Evolutionary conservation across 2,329 filamentous ascomycete species (phyloP).

Genomic region (Penicillium carneum): DNA sequence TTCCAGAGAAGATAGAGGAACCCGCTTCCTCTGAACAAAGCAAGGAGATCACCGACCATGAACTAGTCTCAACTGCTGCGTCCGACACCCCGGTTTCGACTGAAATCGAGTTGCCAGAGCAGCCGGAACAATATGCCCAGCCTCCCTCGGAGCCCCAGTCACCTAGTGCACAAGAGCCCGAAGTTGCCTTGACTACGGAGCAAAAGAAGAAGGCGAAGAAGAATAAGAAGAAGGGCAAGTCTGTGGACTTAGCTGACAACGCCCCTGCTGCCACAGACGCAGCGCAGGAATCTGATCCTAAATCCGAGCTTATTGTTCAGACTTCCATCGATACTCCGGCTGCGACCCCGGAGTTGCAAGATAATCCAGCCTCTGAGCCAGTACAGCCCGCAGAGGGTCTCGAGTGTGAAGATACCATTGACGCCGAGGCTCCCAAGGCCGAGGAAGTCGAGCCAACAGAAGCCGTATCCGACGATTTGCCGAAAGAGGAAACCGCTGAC

Average conservation of each 20-base stretch:
- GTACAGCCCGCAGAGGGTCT: neutral
- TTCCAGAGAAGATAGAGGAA: neutral
- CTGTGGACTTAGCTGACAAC: conserved; percentile 29
- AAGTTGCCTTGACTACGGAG: conserved; percentile 24
- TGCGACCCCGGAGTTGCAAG: neutral
- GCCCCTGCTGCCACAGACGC: conserved; percentile 11
- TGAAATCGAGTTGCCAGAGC: conserved; percentile 15
- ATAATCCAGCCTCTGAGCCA: neutral
- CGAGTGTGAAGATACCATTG: neutral
- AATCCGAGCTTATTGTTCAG: conserved; percentile 15
- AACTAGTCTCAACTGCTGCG: neutral
- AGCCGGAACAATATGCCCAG: conserved; percentile 3
- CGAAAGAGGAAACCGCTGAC: conserved; percentile 30
- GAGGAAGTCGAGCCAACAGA: conserved; percentile 26
- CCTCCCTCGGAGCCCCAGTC: conserved; percentile 10
- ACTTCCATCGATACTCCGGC: conserved; percentile 2
- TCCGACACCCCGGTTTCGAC: neutral
- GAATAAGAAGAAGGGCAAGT: conserved; percentile 37
- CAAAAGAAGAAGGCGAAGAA: conserved; percentile 36
- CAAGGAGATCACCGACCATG: neutral
- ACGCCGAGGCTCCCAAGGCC: conserved; percentile 18
- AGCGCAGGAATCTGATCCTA: conserved; percentile 17
- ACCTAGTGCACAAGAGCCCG: conserved; percentile 11
- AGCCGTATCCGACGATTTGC: neutral
- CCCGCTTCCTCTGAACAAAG: neutral